phyloP scores from a whole-genome alignment of 371 early-diverging fungal species.

The Mucor racemosus region DNA sequence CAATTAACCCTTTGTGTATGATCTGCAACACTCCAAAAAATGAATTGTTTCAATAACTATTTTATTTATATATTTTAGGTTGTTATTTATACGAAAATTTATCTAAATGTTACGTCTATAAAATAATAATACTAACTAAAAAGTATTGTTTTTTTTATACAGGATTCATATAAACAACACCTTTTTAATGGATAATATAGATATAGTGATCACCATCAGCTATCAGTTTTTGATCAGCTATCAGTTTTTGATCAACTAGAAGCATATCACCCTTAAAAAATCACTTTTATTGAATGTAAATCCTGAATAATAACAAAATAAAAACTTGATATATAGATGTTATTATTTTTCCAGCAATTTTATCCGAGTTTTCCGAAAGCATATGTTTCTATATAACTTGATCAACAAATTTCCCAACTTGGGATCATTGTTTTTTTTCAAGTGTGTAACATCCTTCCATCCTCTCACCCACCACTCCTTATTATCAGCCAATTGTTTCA shows the following conservation, averaged over 20 bases:
- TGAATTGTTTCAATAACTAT: neutral
- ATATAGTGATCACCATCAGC: neutral
- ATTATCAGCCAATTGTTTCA: conserved; percentile 9
- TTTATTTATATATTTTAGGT: no score
- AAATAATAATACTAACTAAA: neutral
- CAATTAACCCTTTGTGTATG: neutral
- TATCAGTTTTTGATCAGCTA: no score
- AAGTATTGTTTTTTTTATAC: neutral
- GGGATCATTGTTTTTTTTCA: conserved; percentile 10
- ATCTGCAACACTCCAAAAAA: neutral
- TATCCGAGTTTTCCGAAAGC: neutral
- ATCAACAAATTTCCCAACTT: conserved; percentile 6
- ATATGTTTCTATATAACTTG: neutral
- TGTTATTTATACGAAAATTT: neutral
- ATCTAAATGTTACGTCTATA: neutral
- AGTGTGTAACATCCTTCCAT: neutral
- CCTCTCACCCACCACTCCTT: conserved; percentile 1
- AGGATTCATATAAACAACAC: no score
- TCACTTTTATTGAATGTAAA: neutral
- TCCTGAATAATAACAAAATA: neutral
- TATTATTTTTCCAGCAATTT: neutral
- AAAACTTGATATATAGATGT: neutral
- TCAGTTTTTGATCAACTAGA: neutral
- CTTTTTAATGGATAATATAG: neutral
- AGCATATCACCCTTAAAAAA: neutral